Evolutionary conservation across 2,329 filamentous ascomycete species (phyloP), one percentile per base, ranked within the genome.

Genomic region (Pyrenochaeta sp.): DNA sequence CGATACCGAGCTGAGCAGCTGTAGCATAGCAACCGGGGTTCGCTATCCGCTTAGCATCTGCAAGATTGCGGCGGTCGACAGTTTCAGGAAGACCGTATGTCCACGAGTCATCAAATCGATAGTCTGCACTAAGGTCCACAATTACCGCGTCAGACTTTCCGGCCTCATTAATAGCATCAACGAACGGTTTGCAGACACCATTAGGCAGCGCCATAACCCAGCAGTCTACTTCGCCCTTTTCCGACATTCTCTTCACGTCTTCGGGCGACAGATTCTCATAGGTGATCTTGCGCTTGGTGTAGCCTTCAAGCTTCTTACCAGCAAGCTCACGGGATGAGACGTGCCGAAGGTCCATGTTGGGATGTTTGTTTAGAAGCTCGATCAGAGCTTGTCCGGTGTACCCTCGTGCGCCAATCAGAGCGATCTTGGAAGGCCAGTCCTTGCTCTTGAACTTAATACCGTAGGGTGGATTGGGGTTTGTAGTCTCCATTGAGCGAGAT

Each of bases 201-300:
- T 98, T 99, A 39, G 94, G 95, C 27, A 98, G 86, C 31, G 95
- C 95, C 91, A 98, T 95, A 39, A 98, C 91, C 93, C 93, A 98
- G 79, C 91, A 95, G 79, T 98, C 94, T 44, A 98, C 88, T 68
- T 93, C 86, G 45, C 90, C 90, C 29, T 89, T 87, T 73, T 90
- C 88, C 58, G 95, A 91, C 85, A 98, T 91, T 52, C 87, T 84
- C 59, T 87, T 87, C 11, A 97, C 88, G 64, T 98, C 94, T 62
- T 98, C 94, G 6, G 92, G 86, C 50, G 85, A 88, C 39, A 98
- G 82, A 75, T 92, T 97, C 77, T 97, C 92, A 77, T 99, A 99
- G 59, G 87, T 91, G 64, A 99, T 91, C 56, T 96, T 87, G 60
- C 90, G 87, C 85, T 97, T 98, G 69, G 86, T 87, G 76, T 99